Percentiles rank a stretch among this genome's conserved stretches.
These are phyloP conservation scores for Paramecium sexaurelia DNA, from an alignment of 73 alveolate species.

Conservation along the genomic window DNA sequence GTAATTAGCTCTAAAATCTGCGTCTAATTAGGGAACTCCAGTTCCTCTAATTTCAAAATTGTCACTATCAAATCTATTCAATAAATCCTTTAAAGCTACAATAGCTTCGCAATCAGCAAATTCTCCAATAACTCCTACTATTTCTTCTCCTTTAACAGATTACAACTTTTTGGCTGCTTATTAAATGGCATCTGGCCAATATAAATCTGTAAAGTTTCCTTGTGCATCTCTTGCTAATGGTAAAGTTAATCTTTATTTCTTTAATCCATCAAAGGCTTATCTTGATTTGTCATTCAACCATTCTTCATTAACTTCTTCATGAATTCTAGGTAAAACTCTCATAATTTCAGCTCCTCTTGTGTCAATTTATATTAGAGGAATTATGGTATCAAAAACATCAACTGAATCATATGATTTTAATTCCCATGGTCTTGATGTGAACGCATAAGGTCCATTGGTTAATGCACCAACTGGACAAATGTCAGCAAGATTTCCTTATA, in stretches of 20 bases:
- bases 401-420: slow-evolving; percentile 79
- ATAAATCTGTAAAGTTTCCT: slow-evolving; percentile 78
- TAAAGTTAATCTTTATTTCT: slow-evolving; percentile 81
- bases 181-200: slow-evolving; percentile 87
- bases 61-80: slow-evolving; percentile 83
- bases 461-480: slow-evolving; percentile 96
- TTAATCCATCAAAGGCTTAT: slow-evolving; percentile 93
- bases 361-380: slow-evolving; percentile 81
- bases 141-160: slow-evolving; percentile 79
- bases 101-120: slow-evolving; percentile 84
- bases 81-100: slow-evolving; percentile 84
- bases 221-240: slow-evolving; percentile 76
- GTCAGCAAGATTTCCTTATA: slow-evolving; percentile 88
- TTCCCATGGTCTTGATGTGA: slow-evolving; percentile 94
- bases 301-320: slow-evolving; percentile 92
- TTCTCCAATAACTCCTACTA: slow-evolving; percentile 85
- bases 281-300: slow-evolving; percentile 89
- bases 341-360: slow-evolving; percentile 89
- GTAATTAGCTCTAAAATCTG: slow-evolving; percentile 87
- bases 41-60: slow-evolving; percentile 78
- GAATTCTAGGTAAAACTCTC: slow-evolving; percentile 90
- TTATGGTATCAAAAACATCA: slow-evolving; percentile 87
- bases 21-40: slow-evolving; percentile 58
- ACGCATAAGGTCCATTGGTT: slow-evolving; percentile 87
- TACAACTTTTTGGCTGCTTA: slow-evolving; percentile 68